These are phyloP conservation scores for Ambrosia artemisiifolia DNA, from an alignment of 129 eudicot species.

Conservation along the genomic window DNA sequence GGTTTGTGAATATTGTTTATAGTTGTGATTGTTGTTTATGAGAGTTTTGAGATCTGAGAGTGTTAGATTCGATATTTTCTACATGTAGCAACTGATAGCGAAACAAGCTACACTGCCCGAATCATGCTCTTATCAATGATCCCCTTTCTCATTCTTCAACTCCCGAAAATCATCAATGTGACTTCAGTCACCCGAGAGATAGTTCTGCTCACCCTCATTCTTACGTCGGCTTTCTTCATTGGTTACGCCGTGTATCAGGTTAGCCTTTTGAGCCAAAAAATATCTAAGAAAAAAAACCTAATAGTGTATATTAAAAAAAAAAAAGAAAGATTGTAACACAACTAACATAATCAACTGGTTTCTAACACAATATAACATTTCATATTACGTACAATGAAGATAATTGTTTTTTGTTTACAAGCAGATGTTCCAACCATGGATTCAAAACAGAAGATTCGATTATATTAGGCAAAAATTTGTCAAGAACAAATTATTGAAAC, in stretches of 20 bases:
- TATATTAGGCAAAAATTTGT: constrained; percentile 46
- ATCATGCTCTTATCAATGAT: constrained; percentile 46
- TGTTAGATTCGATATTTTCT: too few relatives aligned
- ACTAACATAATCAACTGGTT: too few relatives aligned
- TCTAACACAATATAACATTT: not conserved
- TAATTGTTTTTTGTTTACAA: not conserved
- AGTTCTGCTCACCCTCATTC: constrained; percentile 44
- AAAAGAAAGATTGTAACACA: too few relatives aligned
- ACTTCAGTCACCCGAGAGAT: constrained; percentile 21
- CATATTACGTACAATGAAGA: not conserved
- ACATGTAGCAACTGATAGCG: constrained; percentile 45
- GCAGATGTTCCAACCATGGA: constrained; percentile 70
- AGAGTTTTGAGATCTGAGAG: too few relatives aligned
- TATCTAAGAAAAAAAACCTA: too few relatives aligned
- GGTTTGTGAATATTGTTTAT: too few relatives aligned
- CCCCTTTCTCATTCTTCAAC: constrained; percentile 50
- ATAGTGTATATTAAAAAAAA: too few relatives aligned
- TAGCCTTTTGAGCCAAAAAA: not conserved
- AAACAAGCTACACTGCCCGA: constrained; percentile 54
- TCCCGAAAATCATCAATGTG: constrained; percentile 36
- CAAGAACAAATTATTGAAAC: constrained; percentile 46
- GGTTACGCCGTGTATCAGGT: constrained; percentile 51
- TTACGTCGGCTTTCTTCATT: constrained; percentile 32
- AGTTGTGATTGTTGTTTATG: too few relatives aligned
- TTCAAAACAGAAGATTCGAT: constrained; percentile 51